These are phyloP conservation scores for Lactarius trivialis DNA, from an alignment of 768 basidiomycete species.

Conservation along the genomic window DNA sequence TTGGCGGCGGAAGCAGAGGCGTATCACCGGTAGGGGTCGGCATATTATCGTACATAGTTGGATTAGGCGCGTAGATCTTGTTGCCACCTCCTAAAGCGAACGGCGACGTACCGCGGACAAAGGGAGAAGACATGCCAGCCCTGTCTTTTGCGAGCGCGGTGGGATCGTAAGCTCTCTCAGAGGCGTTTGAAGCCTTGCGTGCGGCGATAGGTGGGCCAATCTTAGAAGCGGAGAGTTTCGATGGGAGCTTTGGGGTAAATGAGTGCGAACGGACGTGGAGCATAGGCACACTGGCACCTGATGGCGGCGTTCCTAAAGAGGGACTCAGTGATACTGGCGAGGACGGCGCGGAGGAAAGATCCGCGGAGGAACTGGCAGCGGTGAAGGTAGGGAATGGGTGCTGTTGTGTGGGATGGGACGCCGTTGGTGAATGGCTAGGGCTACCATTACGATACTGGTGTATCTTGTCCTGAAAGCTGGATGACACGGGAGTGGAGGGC, in stretches of 20 bases:
- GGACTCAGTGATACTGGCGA: slow-evolving; percentile 30
- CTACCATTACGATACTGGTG: slow-evolving; percentile 56
- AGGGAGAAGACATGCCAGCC: not conserved
- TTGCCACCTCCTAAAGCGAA: slow-evolving; percentile 28
- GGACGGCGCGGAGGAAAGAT: slow-evolving; percentile 16
- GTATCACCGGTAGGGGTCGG: slow-evolving; percentile 25
- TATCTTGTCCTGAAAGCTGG: slow-evolving; percentile 54
- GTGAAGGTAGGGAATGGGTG: slow-evolving; percentile 31
- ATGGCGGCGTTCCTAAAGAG: slow-evolving; percentile 26
- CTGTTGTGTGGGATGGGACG: slow-evolving; percentile 21
- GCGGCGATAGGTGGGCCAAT: slow-evolving; percentile 39
- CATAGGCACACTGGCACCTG: slow-evolving; percentile 24
- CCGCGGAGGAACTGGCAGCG: slow-evolving; percentile 18
- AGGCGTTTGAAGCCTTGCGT: slow-evolving; percentile 39
- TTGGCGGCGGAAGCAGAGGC: slow-evolving; percentile 44
- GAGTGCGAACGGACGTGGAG: slow-evolving; percentile 58
- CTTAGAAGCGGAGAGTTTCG: slow-evolving; percentile 55
- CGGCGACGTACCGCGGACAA: slow-evolving; percentile 27
- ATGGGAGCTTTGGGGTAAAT: slow-evolving; percentile 65
- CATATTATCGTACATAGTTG: slow-evolving; percentile 19
- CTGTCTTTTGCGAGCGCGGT: not conserved
- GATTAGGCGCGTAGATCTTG: slow-evolving; percentile 17
- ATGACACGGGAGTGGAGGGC: slow-evolving; percentile 35
- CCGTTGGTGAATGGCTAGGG: slow-evolving; percentile 27
- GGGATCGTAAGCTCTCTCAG: slow-evolving; percentile 14